A percentile compares a stretch with the other conserved stretches of the same genome.
phyloP scores from a whole-genome alignment of 495 filamentous ascomycete species.

The Aspergillus bridgeri region DNA sequence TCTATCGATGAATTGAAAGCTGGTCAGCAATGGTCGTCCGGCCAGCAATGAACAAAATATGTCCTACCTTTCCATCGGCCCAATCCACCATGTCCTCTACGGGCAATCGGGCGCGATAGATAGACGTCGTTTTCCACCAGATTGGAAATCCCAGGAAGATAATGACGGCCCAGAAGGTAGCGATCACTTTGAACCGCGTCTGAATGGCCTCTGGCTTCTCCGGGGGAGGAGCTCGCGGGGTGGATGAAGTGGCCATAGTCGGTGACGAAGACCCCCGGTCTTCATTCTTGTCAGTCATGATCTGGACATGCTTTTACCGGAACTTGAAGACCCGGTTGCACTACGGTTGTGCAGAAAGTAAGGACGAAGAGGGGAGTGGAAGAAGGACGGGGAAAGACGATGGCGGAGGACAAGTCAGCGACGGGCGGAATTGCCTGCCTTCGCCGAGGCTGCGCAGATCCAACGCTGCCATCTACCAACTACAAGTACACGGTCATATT shows the following conservation, averaged over 20 bases:
- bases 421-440: background rate
- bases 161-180: constrained; percentile 89
- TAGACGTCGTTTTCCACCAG: constrained; percentile 96
- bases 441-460: background rate
- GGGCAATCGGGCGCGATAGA: constrained; percentile 84
- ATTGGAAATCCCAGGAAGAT: constrained; percentile 82
- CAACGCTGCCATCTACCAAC: background rate
- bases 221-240: constrained; percentile 58
- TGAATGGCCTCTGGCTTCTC: constrained; percentile 67
- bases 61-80: constrained; percentile 81
- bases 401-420: constrained; percentile 7
- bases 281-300: constrained; percentile 40
- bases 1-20: constrained; percentile 43
- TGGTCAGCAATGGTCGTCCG: background rate
- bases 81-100: constrained; percentile 85
- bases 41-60: background rate
- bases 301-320: constrained; percentile 36
- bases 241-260: constrained; percentile 24
- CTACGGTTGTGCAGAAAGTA: constrained; percentile 1
- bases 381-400: constrained; percentile 3
- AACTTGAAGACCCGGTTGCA: constrained; percentile 1
- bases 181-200: constrained; percentile 67
- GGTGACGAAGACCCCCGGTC: constrained; percentile 32
- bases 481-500: background rate
- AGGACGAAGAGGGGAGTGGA: background rate